Conservation (phyloP, 805 yeast genomes). For the Candida vaughaniae region DNA sequence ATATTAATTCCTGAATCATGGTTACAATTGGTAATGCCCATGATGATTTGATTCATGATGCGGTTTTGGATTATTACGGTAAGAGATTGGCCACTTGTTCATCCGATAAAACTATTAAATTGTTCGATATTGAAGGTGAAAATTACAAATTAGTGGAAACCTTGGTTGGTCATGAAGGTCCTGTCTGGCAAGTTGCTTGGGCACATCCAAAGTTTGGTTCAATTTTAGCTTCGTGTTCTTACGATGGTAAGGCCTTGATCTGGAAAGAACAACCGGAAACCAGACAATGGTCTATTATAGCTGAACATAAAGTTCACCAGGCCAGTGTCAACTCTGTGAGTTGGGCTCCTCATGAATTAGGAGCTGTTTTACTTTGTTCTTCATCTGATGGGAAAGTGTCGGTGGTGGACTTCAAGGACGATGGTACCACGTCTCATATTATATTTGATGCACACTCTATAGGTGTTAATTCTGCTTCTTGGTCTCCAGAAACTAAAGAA, state of each 20-base stretch:
- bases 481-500: conserved; percentile 74
- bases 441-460: conserved; percentile 81
- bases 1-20: too few species aligned
- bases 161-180: conserved; percentile 91
- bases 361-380: conserved; percentile 85
- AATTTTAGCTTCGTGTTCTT: conserved; percentile 90
- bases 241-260: conserved; percentile 89
- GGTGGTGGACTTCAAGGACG: conserved; percentile 86
- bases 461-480: conserved; percentile 91
- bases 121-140: conserved; percentile 82
- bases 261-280: conserved; percentile 87
- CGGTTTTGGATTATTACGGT: conserved; percentile 95
- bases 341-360: conserved; percentile 98
- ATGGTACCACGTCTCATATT: conserved; percentile 70
- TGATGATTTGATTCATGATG: conserved; percentile 92
- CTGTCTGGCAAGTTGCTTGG: conserved; percentile 99
- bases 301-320: conserved; percentile 83
- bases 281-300: conserved; percentile 82
- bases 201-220: conserved; percentile 98
- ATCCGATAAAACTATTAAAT: conserved; percentile 92
- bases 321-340: conserved; percentile 92
- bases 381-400: conserved; percentile 93
- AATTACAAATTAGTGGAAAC: conserved; percentile 81
- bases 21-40: conserved; percentile 90
- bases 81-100: conserved; percentile 94